phyloP scores from a whole-genome alignment of 441 rosid genomes.

The Geranium incanum region DNA sequence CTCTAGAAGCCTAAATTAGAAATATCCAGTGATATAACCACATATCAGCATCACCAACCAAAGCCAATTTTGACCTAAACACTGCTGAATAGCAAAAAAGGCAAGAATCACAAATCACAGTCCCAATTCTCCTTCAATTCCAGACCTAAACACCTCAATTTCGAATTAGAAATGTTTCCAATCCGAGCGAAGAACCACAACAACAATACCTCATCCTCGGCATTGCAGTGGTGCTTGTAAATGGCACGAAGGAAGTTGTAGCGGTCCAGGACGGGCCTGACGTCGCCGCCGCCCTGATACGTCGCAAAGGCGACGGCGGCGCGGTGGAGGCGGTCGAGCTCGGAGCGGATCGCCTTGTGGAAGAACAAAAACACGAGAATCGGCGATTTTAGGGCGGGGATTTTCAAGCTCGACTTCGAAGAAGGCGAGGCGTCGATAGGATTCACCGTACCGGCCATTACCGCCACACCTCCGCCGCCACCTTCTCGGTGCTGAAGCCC shows the following conservation, averaged over 20 bases:
- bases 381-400: slow-evolving; percentile 43
- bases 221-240: slow-evolving; percentile 59
- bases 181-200: too few species aligned
- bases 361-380: slow-evolving; percentile 53
- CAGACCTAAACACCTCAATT: too few species aligned
- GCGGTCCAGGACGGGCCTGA: slow-evolving; percentile 36
- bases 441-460: neutral
- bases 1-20: too few species aligned
- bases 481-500: neutral
- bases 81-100: too few species aligned
- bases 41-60: too few species aligned
- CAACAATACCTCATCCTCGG: slow-evolving; percentile 65
- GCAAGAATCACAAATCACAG: too few species aligned
- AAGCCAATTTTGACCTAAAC: too few species aligned
- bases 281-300: slow-evolving; percentile 34
- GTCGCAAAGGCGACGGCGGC: slow-evolving; percentile 58
- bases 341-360: slow-evolving; percentile 55
- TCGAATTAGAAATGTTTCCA: too few species aligned
- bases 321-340: slow-evolving; percentile 61
- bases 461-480: neutral
- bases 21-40: too few species aligned
- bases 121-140: too few species aligned
- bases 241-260: slow-evolving; percentile 52
- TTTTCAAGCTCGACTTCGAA: slow-evolving; percentile 14
- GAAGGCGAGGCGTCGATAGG: slow-evolving; percentile 20